Base-by-base conservation (phyloP, 2,329 filamentous ascomycete species). In the Taxawa tesnikishii region DNA sequence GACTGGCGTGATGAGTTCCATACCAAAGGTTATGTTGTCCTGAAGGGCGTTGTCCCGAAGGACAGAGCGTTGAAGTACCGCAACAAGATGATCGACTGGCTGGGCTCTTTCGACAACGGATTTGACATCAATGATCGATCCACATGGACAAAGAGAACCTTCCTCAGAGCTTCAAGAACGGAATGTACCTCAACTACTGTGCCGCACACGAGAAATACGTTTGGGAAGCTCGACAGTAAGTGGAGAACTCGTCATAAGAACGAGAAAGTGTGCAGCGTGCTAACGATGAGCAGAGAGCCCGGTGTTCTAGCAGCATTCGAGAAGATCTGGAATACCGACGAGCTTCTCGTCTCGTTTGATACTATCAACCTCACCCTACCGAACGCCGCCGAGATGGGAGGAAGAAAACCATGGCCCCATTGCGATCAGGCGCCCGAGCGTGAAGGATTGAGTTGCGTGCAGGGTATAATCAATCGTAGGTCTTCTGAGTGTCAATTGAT, bases 61-160 rank as follows among this genome's bases (percentile, higher is more conserved):
- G 50, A 54, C 25, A 32, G 38, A 13, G 49, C 49, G 2, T 32
- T 37, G 15, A 42, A 47, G 33, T 53, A 53, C 33, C 40, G 38
- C 8, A 36, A 53, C 18, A 47, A 46, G 27, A 49, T 49, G 39
- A 38, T 50, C 24, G 43, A 51, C 13, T 54, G 49, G 47, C 43
- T 54, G 4, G 43, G 50, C 21, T 44, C 39, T 3, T 29, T 19
- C 36, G 6, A 19, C 23, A 14, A 6, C 17, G 48, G 47, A 16
- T 53, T 54, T 39, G 45, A 54, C n/a, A 37, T 40, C 16, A 43
- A 48, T 7, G 46, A 54, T 21, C 38, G 40, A 24, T 40, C 38
- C 13, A 67, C 62, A 6, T 65, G 59, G 59, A 59, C 50, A 2
- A 48, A 4, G 57, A 63, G 5, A 52, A 64, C 37, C 48, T 67